Evolutionary conservation across 2,329 filamentous ascomycete species (phyloP).

Genomic region (Colletotrichum camelliae): DNA sequence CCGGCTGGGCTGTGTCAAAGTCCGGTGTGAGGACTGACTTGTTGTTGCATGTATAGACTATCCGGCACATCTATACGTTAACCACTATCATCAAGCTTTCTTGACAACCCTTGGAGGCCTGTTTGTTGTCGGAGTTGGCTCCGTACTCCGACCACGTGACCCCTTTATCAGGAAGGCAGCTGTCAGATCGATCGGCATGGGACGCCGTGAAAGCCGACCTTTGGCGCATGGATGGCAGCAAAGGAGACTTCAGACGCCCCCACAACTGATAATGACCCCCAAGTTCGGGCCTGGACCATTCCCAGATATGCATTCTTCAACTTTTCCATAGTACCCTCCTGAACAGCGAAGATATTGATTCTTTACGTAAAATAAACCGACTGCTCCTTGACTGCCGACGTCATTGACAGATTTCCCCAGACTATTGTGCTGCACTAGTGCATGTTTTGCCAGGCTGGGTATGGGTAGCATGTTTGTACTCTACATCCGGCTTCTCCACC

Average conservation of each 20-base stretch:
- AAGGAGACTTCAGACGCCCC: background rate
- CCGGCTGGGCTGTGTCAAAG: background rate
- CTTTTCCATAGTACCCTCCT: background rate
- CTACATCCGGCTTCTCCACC: background rate
- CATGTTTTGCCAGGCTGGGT: background rate
- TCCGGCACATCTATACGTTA: background rate
- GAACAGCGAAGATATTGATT: background rate
- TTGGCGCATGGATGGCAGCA: background rate
- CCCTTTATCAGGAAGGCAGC: background rate
- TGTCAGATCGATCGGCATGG: background rate
- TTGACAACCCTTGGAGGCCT: background rate
- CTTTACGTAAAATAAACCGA: background rate
- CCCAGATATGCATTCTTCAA: background rate
- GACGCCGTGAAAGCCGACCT: background rate
- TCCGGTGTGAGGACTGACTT: background rate
- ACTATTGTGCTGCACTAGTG: background rate
- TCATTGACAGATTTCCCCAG: background rate
- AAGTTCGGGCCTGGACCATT: background rate
- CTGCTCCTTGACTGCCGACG: background rate
- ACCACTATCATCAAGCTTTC: background rate
- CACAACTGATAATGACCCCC: background rate
- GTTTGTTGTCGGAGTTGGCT: background rate
- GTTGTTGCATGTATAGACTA: background rate
- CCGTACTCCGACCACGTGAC: background rate
- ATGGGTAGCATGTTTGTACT: background rate